Base-by-base conservation (phyloP, 2,329 filamentous ascomycete genomes). In the Aspergillus sp. region DNA sequence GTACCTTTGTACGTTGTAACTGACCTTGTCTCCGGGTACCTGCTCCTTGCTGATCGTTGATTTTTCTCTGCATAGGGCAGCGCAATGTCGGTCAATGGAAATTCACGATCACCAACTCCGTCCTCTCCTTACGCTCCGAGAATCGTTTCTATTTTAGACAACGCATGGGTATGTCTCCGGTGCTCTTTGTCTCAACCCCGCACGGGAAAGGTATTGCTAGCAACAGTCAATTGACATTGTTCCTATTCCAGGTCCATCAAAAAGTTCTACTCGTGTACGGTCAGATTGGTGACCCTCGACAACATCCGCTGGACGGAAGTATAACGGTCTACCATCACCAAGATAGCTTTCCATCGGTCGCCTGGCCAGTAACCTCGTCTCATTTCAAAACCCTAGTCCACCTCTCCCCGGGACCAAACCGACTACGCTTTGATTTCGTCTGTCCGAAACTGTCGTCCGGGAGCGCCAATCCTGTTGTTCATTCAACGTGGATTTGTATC, bases 301-400 rank as follows among this genome's bases (percentile, higher is more conserved):
- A 82, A 41, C 79, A 81, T 60, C 73, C 81, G 41, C 68, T 94
- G 47, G 89, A 95, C 60, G 93, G 93, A 52, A 85, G 72, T 28
- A 60, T 97, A 40, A 89, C 83, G 3, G 79, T 96, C 48, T 85
- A 78, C 58, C 86, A 93, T 58, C 79, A 90, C 54, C 87, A 95
- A 65, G 89, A 95, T 64, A 82, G 73, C 48, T 95, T 96, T 62
- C 90, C 91, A 6, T 73, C 87, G 0, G 86, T 83, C 9, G 78
- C 76, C 53, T 97, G 91, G 90, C 91, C 90, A 1, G 91, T 96
- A 8, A 85, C 77, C 61, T 85, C 89, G 50, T 94, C 88, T 3
- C 83, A 90, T 64, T 97, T 96, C 76, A 97, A 97, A 70, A 86
- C 86, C 5, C 74, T 97, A 28, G 78, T 96, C 7, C 89, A 95